Conservation (phyloP, 1,284 basidiomycete genomes). For the Ganoderma boninense region DNA sequence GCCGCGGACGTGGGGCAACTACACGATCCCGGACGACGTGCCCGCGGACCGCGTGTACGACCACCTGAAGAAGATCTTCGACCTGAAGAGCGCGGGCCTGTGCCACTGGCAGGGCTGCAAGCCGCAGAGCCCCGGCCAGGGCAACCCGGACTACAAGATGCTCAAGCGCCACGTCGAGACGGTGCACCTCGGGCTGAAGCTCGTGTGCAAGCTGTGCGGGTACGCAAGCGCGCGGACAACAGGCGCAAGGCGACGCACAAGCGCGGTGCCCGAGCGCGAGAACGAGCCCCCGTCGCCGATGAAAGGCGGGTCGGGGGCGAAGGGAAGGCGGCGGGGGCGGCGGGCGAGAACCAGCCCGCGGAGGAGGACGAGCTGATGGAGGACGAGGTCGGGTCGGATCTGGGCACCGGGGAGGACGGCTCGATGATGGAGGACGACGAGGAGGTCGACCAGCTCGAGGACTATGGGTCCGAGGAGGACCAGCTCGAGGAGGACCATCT, state of each 20-base stretch:
- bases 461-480: constrained; percentile 19
- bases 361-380: constrained; percentile 17
- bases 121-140: constrained; percentile 7
- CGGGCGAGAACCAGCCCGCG: constrained; percentile 4
- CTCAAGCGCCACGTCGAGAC: constrained; percentile 26
- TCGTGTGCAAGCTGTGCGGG: constrained; percentile 20
- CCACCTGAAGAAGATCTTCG: constrained; percentile 17
- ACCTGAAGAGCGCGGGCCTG: constrained; percentile 8
- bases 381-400: background rate
- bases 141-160: constrained; percentile 22
- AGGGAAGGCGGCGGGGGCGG: constrained; percentile 4
- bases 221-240: constrained; percentile 22
- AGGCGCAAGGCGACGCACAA: constrained; percentile 19
- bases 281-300: background rate
- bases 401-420: constrained; percentile 11
- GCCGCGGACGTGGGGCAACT: constrained; percentile 20
- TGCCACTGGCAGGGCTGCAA: constrained; percentile 23
- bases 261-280: constrained; percentile 20
- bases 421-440: constrained; percentile 14
- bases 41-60: constrained; percentile 19
- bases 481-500: constrained; percentile 14
- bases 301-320: background rate
- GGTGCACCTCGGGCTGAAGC: constrained; percentile 21
- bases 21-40: constrained; percentile 24
- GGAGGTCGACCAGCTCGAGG: constrained; percentile 13